Conservation (phyloP, 495 filamentous ascomycete genomes). For the Amorphotheca resinae region DNA sequence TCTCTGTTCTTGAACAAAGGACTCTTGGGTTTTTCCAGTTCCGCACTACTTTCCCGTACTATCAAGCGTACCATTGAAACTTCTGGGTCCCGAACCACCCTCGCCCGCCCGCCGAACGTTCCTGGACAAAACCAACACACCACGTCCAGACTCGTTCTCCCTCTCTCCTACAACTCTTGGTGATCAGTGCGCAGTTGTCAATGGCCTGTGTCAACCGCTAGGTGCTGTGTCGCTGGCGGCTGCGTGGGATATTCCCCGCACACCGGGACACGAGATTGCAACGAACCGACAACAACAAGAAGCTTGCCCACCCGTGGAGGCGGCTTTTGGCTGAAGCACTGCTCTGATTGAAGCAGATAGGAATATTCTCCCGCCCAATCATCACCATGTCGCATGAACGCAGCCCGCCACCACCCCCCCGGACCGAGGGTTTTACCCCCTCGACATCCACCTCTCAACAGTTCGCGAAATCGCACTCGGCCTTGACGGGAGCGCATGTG, state of each 20-base stretch:
- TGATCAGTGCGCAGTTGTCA: conserved; percentile 18
- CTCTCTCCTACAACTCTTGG: neutral
- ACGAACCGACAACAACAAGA: conserved; percentile 10
- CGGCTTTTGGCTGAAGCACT: neutral
- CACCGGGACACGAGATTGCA: conserved; percentile 27
- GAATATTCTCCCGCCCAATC: neutral
- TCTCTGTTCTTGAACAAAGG: too few relatives aligned
- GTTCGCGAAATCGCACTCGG: conserved; percentile 7
- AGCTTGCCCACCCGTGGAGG: conserved; percentile 12
- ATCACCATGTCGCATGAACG: conserved; percentile 23
- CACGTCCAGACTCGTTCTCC: neutral
- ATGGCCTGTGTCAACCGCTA: conserved; percentile 37
- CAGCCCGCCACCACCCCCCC: conserved; percentile 15
- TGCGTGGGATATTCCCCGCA: conserved; percentile 44
- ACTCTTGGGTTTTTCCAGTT: too few relatives aligned
- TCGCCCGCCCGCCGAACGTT: too few relatives aligned
- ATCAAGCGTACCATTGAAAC: too few relatives aligned
- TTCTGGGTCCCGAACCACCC: too few relatives aligned
- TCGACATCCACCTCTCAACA: conserved; percentile 5
- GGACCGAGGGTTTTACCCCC: conserved; percentile 11
- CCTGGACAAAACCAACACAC: too few relatives aligned
- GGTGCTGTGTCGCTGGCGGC: conserved; percentile 27
- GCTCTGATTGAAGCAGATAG: conserved; percentile 4
- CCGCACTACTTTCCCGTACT: too few relatives aligned
- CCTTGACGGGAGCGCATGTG: conserved; percentile 11